Evolutionary conservation across 495 filamentous ascomycete species (phyloP), one percentile per base, ranked within the genome.

Genomic region (Penicillium argentinense): DNA sequence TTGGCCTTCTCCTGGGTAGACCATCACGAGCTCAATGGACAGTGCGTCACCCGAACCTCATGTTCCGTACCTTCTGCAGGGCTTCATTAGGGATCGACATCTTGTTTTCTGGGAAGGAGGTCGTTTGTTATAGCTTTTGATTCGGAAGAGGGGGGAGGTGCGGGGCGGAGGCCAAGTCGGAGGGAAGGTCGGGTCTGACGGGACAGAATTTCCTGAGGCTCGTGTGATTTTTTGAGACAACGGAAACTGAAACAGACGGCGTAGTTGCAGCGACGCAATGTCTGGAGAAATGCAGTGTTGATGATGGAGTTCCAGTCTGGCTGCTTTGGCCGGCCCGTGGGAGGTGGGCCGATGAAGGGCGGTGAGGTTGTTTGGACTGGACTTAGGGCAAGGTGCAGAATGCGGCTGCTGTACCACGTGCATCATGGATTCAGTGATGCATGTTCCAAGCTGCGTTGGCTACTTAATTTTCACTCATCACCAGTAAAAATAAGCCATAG

Each of bases 21-120:
- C n/a, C n/a, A n/a, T n/a, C n/a, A n/a, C n/a, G n/a, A n/a, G n/a
- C n/a, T n/a, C 21, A 39, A 45, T 16, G 53, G 28, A 36, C 21
- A 38, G 9, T 4, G 29, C 8, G 16, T 9, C 9, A 8, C 18
- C 12, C 18, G 9, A 25, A 41, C 1, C 3, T 27, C 14, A 8
- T 16, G 18, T 34, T 16, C 14, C 68, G 62, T 57, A 90, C 93
- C 85, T 96, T 96, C 67, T 96, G 87, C 49, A 97, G 74, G 55
- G 92, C 90, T 78, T 96, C 89, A 62, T 93, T 96, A 46, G 92
- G 86, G 57, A 98, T 92, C 52, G 93, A 95, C 93, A 98, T 98
- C 48, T 56, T 79, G 62, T 33, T 43, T 33, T 30, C 3, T 8
- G 41, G 42, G 25, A 29, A 36, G 24, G 42, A 22, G 42, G 40